Percentiles rank a stretch among this genome's conserved stretches.
phyloP scores from a whole-genome alignment of 176 grass and related monocot genomes.

The Rhipidocladum racemiflorum region DNA sequence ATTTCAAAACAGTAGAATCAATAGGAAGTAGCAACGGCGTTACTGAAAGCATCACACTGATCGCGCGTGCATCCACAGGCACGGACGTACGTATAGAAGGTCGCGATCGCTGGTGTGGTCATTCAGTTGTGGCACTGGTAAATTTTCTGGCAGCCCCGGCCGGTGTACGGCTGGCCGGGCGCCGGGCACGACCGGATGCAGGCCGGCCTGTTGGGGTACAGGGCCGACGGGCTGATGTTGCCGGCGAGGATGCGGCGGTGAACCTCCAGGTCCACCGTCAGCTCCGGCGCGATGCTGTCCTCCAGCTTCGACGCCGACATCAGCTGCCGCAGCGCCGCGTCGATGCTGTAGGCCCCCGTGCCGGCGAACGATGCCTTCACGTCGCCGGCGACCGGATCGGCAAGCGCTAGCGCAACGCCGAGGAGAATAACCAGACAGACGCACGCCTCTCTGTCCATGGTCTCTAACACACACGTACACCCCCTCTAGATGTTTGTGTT shows the following conservation, averaged over 20 bases:
- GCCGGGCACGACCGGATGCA: not conserved
- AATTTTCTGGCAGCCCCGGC: not conserved
- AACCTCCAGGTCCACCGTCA: not conserved
- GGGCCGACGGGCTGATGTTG: not conserved
- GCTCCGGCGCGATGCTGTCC: conserved; percentile 15
- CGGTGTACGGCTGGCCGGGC: not conserved
- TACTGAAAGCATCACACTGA: not conserved
- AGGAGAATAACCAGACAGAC: not conserved
- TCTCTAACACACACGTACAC: not conserved
- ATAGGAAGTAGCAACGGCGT: not conserved
- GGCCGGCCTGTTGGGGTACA: not conserved
- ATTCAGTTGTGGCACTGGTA: conserved; percentile 9
- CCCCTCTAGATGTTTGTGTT: not conserved
- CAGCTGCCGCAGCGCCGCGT: conserved; percentile 6
- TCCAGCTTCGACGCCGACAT: not conserved
- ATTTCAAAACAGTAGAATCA: not conserved
- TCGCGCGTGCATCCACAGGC: not conserved
- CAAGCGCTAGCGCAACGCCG: not conserved
- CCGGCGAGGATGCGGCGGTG: conserved; percentile 38
- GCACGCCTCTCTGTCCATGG: not conserved
- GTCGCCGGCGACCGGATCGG: not conserved
- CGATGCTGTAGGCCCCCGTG: not conserved
- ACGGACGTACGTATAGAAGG: not conserved
- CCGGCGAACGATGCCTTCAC: not conserved
- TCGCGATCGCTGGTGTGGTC: not conserved